Conservation (phyloP, 495 filamentous ascomycete genomes). For the Aspergillus panamensis region DNA sequence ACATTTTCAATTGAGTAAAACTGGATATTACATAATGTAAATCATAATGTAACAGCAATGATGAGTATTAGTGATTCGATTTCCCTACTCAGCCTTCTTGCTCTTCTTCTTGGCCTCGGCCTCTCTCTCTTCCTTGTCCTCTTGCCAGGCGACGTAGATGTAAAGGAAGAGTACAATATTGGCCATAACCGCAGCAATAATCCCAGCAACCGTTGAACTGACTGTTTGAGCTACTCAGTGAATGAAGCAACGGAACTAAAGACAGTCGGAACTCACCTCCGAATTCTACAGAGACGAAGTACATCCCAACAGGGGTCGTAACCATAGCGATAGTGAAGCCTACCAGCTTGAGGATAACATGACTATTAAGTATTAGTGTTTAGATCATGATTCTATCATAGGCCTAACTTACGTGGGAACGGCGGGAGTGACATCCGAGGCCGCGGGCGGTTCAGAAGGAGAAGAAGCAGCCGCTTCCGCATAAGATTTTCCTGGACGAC, state of each 20-base stretch:
- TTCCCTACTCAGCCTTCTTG: slow-evolving; percentile 57
- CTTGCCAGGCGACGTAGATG: slow-evolving; percentile 84
- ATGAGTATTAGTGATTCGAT: background rate
- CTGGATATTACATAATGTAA: too few species aligned
- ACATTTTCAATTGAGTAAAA: too few species aligned
- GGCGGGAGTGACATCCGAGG: slow-evolving; percentile 56
- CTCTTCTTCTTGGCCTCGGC: slow-evolving; percentile 52
- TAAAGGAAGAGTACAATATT: slow-evolving; percentile 91
- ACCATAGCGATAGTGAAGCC: slow-evolving; percentile 92
- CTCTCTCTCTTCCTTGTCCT: slow-evolving; percentile 68
- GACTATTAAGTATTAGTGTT: slow-evolving; percentile 43
- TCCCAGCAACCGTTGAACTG: slow-evolving; percentile 83
- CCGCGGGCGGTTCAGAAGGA: slow-evolving; percentile 17
- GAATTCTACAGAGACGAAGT: slow-evolving; percentile 82
- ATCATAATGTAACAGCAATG: too few species aligned
- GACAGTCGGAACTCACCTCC: slow-evolving; percentile 50
- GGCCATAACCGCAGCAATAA: slow-evolving; percentile 77
- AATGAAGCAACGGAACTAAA: background rate
- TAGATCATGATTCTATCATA: background rate
- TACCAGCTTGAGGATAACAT: slow-evolving; percentile 85
- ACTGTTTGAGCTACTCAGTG: slow-evolving; percentile 45
- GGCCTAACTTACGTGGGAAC: slow-evolving; percentile 65
- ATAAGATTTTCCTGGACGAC: slow-evolving; percentile 35
- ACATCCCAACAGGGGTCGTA: slow-evolving; percentile 74
- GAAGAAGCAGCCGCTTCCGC: slow-evolving; percentile 32